Evolutionary conservation across 2,329 filamentous ascomycete species (phyloP).

Genomic region (Nothomitra cinnamomea): DNA sequence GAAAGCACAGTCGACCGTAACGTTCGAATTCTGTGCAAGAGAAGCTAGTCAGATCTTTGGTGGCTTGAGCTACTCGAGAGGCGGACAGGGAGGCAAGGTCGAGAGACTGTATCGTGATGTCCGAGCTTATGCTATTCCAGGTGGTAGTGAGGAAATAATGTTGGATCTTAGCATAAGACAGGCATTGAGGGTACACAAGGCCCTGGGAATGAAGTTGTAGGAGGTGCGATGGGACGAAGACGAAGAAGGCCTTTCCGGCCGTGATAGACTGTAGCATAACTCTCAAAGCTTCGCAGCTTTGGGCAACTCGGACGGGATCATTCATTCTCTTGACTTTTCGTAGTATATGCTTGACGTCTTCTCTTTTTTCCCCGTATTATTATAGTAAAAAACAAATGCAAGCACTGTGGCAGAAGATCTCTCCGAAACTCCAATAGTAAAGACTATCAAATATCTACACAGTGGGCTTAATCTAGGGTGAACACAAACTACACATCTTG

Average conservation of each 20-base stretch:
- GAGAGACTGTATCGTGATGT: conserved; percentile 92
- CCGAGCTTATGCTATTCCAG: conserved; percentile 83
- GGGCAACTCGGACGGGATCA: too few species aligned
- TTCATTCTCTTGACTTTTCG: too few species aligned
- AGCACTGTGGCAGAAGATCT: too few species aligned
- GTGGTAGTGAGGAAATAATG: conserved; percentile 97
- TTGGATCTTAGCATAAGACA: conserved; percentile 88
- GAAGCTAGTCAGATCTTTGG: conserved; percentile 97
- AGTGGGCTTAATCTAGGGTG: too few species aligned
- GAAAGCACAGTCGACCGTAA: conserved; percentile 86
- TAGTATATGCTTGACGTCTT: too few species aligned
- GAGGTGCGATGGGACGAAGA: neutral
- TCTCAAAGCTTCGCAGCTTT: too few species aligned
- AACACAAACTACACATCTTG: too few species aligned
- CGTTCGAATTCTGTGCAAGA: conserved; percentile 93
- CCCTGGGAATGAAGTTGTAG: conserved; percentile 86
- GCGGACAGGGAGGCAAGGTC: conserved; percentile 88
- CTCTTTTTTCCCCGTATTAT: too few species aligned
- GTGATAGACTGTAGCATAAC: neutral
- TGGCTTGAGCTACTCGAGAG: conserved; percentile 77
- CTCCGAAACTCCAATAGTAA: too few species aligned
- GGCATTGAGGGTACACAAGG: conserved; percentile 73
- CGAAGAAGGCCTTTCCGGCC: neutral
- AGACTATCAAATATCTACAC: too few species aligned
- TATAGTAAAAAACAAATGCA: too few species aligned